These are phyloP conservation scores for Xylaria acuta DNA, from an alignment of 495 filamentous ascomycete genomes.

Conservation along the genomic window DNA sequence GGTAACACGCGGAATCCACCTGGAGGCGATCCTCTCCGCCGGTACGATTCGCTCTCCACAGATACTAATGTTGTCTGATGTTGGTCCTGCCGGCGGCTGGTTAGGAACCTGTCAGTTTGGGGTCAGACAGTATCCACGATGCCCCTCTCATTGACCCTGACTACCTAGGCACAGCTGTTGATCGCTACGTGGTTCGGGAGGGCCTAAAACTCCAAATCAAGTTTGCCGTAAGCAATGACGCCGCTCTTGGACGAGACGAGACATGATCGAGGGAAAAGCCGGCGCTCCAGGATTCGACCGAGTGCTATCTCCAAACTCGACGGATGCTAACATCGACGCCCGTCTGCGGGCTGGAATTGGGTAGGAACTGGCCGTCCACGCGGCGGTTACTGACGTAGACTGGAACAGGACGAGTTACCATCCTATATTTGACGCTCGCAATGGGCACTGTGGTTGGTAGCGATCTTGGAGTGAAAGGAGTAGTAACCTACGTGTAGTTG, in stretches of 20 bases:
- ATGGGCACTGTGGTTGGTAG: constrained; percentile 53
- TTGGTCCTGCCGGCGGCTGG: no score
- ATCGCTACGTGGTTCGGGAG: constrained; percentile 28
- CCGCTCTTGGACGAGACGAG: constrained; percentile 38
- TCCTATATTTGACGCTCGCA: constrained; percentile 43
- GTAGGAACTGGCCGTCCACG: background rate
- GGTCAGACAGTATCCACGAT: no score
- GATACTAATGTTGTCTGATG: no score
- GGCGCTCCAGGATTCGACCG: constrained; percentile 29
- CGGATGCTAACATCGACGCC: constrained; percentile 43
- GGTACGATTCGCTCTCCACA: no score
- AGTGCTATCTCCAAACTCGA: constrained; percentile 32
- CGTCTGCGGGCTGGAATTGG: constrained; percentile 29
- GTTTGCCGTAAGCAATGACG: no score
- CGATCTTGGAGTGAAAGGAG: constrained; percentile 45
- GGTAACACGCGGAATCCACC: no score
- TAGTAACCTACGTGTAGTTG: constrained; percentile 47
- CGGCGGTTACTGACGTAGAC: no score
- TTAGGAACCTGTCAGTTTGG: no score
- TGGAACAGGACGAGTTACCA: constrained; percentile 28
- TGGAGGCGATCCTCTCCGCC: no score
- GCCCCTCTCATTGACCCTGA: constrained; percentile 38
- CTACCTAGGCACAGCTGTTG: constrained; percentile 23
- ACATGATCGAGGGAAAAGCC: constrained; percentile 30
- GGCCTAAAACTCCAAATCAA: no score